Base-by-base conservation (phyloP, 495 filamentous ascomycete species). In the Hypoxylon cercidicola region DNA sequence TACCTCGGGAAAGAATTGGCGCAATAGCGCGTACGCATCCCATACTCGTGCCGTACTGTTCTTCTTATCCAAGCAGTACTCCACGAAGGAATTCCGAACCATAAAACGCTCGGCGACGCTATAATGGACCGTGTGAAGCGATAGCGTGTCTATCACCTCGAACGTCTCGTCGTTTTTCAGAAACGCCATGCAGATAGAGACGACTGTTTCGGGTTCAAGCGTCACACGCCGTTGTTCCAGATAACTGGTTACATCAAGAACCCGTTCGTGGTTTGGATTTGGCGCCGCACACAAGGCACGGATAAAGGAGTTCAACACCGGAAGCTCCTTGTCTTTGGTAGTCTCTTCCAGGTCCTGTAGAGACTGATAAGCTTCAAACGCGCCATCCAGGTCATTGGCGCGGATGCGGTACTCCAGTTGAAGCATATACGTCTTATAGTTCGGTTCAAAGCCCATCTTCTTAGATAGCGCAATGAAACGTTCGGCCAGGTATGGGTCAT, bases 21-120 rank as follows among this genome's bases (percentile, higher is more conserved):
- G 86, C 21, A 95, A 72, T 12, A 97, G 82, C 25, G 85, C 82
- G 77, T 98, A 98, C 10, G 86, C 85, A 55, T 93, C 89, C 95
- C 94, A 98, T 3, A 84, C 82, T 60, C 82, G 77, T 3, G 86
- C 82, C 4, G 81, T 87, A 55, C 82, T 86, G 63, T 86, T 88
- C 4, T 72, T 72, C 20, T 67, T 77, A 58, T 93, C 85, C 16
- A 89, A 69, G 66, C 86, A 87, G 77, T 89, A 92, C 1, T 84
- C 70, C 10, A 89, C 76, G 15, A 98, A 81, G 5, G 83, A 80
- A 13, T 86, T 75, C 20, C 88, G 84, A 8, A 97, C 82, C 40
- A 77, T 67, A 15, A 75, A 75, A 52, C 92, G 89, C 68, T 93
- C 88, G 21, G 84, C 78, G 10, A 83, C 68, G 44, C 88, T 85